These are phyloP conservation scores for Neopestalotiopsis sp. DNA, from an alignment of 2,329 filamentous ascomycete genomes.

Conservation along the genomic window DNA sequence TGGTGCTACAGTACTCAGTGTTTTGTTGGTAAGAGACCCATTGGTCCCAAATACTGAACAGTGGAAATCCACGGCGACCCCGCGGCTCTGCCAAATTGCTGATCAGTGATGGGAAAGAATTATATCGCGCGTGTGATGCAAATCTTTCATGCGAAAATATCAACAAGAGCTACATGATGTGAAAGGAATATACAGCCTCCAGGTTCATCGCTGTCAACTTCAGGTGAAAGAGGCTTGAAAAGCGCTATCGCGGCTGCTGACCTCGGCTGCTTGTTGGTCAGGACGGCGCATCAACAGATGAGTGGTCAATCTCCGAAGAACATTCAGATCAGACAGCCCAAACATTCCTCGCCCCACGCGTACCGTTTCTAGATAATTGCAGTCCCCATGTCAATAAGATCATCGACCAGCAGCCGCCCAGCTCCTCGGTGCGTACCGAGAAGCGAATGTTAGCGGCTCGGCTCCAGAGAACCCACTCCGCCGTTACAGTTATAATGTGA, in stretches of 20 bases:
- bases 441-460: conserved; percentile 6
- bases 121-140: not conserved
- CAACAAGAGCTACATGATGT: not conserved
- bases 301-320: conserved; percentile 17
- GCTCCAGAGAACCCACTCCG: conserved; percentile 4
- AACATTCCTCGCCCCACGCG: conserved; percentile 15
- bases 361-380: conserved; percentile 18
- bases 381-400: conserved; percentile 16
- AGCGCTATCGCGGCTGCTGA: not conserved
- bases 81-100: not conserved
- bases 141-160: not conserved
- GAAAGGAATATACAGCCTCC: not conserved
- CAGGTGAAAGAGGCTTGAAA: not conserved
- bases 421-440: conserved; percentile 19
- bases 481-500: conserved; percentile 16
- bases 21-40: not conserved
- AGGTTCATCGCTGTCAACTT: not conserved
- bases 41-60: not conserved
- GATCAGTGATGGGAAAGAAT: not conserved
- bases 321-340: conserved; percentile 16
- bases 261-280: not conserved
- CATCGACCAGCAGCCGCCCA: conserved; percentile 13
- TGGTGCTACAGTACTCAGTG: not conserved
- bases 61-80: not conserved
- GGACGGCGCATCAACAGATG: conserved; percentile 6